A percentile compares a stretch with the other conserved stretches of the same genome.
phyloP scores from a whole-genome alignment of 495 filamentous ascomycete genomes.

The Friedmanniomyces endolithicus region DNA sequence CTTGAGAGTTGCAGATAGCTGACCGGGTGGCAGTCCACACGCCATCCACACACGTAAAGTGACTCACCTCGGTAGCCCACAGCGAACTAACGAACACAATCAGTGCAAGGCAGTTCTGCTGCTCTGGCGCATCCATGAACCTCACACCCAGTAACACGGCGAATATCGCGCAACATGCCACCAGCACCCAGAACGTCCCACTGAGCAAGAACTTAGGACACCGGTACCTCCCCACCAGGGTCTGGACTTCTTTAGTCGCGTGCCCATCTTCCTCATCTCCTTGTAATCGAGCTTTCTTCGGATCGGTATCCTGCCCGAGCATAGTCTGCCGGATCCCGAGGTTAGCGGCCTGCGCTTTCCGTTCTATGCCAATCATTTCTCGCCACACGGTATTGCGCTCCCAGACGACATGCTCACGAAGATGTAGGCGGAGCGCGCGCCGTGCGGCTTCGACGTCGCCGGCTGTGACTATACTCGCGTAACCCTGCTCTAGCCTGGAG shows the following conservation, averaged over 20 bases:
- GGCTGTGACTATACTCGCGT: constrained; percentile 67
- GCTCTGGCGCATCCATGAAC: constrained; percentile 71
- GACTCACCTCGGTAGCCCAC: constrained; percentile 85
- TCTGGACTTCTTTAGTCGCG: constrained; percentile 53
- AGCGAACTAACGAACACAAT: constrained; percentile 85
- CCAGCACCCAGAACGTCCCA: constrained; percentile 63
- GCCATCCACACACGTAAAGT: background rate
- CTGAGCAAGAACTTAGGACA: constrained; percentile 75
- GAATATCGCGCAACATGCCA: constrained; percentile 61
- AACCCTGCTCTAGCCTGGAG: constrained; percentile 57
- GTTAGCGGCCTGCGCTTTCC: constrained; percentile 89
- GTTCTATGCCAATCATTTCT: constrained; percentile 96
- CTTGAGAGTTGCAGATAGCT: too few relatives aligned
- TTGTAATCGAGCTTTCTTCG: constrained; percentile 57
- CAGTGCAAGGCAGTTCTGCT: constrained; percentile 93
- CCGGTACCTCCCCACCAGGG: constrained; percentile 65
- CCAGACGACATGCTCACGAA: constrained; percentile 97
- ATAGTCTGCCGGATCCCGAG: constrained; percentile 69
- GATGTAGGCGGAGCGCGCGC: constrained; percentile 76
- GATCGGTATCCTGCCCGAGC: constrained; percentile 61
- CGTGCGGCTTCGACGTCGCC: constrained; percentile 62
- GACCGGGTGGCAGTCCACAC: too few relatives aligned
- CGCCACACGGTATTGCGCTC: constrained; percentile 98
- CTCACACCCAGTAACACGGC: constrained; percentile 55
- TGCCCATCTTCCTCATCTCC: constrained; percentile 56